Base-by-base conservation (phyloP, 2,329 filamentous ascomycete species). In the Aspergillus caelatus region DNA sequence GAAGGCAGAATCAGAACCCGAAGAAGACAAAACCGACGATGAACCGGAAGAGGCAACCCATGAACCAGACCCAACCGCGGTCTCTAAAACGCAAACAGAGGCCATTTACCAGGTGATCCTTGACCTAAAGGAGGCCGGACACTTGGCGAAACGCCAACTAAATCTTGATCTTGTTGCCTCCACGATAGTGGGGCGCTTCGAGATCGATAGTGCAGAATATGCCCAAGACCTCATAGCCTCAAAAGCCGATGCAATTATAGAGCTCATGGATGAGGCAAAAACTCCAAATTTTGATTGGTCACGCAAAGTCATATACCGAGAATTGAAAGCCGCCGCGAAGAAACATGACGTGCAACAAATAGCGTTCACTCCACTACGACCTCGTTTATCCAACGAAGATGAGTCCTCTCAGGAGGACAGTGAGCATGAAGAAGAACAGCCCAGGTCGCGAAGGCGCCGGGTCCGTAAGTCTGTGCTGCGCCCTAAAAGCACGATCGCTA, bases 381-480 rank as follows among this genome's bases (percentile, higher is more conserved):
- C 72, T n/a, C 70, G 75, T 21, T 39, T 65, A 16, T 48, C 62
- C 2, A 65, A 69, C 10, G 68, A 72, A 28, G 75, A 72, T n/a
- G 71, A 71, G 32, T 72, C 75, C 8, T 77, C 76, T 39, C 70
- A 69, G 11, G 71, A 78, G 46, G 74, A 75, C 36, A 71, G 69
- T 8, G 71, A 76, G 8, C 64, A 67, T 14, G 68, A 72, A 28
- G 60, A 62, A 41, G 70, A 71, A 54, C 63, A 71, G 30, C 67
- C 70, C 39, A 67, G 68, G 50, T 65, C 62, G 16, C 66, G 71
- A 57, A 70, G 70, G 63, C 69, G 73, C 36, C 71, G 77, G 60
- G 73, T 75, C 39, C 75, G 75, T 60, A 82, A 81, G 68, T 82
- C 80, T 2, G 77, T 82, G 3, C 72, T 82, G 14, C 79, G 80